Conservation (phyloP, 768 basidiomycete genomes). For the Tricholoma sp. region DNA sequence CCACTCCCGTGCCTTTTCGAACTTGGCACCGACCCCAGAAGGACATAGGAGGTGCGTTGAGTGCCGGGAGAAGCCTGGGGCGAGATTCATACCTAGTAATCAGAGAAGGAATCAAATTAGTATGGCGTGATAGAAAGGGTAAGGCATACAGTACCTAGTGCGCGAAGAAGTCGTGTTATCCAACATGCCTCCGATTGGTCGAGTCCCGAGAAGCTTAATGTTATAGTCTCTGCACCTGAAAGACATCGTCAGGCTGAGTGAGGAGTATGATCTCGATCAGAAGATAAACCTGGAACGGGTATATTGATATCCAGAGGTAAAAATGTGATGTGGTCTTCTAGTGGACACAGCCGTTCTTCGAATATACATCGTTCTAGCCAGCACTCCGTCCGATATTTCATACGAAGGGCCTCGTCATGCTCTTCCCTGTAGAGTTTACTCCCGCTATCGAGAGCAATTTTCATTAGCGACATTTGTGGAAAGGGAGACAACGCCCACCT, state of each 20-base stretch:
- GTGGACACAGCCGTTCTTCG: conserved; percentile 62
- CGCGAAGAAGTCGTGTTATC: conserved; percentile 59
- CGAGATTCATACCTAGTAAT: conserved; percentile 45
- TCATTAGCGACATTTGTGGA: neutral
- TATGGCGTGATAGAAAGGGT: neutral
- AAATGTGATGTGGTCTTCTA: conserved; percentile 68
- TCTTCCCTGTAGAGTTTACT: conserved; percentile 64
- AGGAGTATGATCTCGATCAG: neutral
- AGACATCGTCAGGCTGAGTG: neutral
- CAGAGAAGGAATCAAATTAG: neutral
- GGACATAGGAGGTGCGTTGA: conserved; percentile 84
- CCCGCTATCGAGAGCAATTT: conserved; percentile 42
- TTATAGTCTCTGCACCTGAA: conserved; percentile 51
- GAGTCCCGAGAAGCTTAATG: conserved; percentile 71
- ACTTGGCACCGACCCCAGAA: conserved; percentile 64
- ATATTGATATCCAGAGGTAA: conserved; percentile 52
- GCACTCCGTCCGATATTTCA: conserved; percentile 81
- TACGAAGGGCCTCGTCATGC: conserved; percentile 35
- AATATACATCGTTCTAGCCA: conserved; percentile 89
- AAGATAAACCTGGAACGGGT: conserved; percentile 53
- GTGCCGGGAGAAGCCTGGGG: conserved; percentile 55
- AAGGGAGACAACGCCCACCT: conserved; percentile 41
- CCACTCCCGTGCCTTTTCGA: conserved; percentile 77
- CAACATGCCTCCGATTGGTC: conserved; percentile 64
- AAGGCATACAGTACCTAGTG: conserved; percentile 45